Evolutionary conservation across 2,329 filamentous ascomycete genomes (phyloP).

Genomic region (Apiospora marii): DNA sequence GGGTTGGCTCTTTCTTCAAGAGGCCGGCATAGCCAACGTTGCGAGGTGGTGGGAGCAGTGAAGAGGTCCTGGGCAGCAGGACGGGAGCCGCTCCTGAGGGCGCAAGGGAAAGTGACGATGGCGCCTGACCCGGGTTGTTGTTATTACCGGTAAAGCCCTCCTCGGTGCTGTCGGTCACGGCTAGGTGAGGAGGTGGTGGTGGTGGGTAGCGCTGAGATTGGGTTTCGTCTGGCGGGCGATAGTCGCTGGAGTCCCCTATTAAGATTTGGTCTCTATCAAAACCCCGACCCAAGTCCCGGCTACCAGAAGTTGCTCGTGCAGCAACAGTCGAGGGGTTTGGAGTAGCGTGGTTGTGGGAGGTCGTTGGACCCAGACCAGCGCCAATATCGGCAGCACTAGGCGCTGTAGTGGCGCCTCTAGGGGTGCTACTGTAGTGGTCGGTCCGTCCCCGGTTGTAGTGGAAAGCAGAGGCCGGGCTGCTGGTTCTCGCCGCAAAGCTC

Average conservation of each 20-base stretch:
- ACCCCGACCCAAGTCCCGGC: conserved; percentile 22
- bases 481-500: conserved; percentile 13
- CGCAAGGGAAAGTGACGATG: conserved; percentile 30
- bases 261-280: conserved; percentile 19
- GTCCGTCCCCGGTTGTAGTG: conserved; percentile 27
- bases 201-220: conserved; percentile 23
- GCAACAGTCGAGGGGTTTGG: conserved; percentile 14
- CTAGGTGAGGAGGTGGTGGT: conserved; percentile 1
- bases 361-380: conserved; percentile 4
- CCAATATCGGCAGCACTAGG: conserved; percentile 18
- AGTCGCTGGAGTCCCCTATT: conserved; percentile 22
- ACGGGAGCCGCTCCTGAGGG: conserved; percentile 25
- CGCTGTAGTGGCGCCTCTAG: conserved; percentile 19
- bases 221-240: conserved; percentile 25
- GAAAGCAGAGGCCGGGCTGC: conserved; percentile 25
- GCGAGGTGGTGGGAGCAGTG: conserved; percentile 37
- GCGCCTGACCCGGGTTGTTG: conserved; percentile 28
- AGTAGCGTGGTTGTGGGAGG: conserved; percentile 10
- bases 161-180: conserved; percentile 8
- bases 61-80: conserved; percentile 34
- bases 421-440: conserved; percentile 7
- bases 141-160: conserved; percentile 24
- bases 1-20: background rate
- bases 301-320: conserved; percentile 21
- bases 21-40: conserved; percentile 32